Evolutionary conservation across 768 basidiomycete species (phyloP).

Genomic region (Mycena haematopus): DNA sequence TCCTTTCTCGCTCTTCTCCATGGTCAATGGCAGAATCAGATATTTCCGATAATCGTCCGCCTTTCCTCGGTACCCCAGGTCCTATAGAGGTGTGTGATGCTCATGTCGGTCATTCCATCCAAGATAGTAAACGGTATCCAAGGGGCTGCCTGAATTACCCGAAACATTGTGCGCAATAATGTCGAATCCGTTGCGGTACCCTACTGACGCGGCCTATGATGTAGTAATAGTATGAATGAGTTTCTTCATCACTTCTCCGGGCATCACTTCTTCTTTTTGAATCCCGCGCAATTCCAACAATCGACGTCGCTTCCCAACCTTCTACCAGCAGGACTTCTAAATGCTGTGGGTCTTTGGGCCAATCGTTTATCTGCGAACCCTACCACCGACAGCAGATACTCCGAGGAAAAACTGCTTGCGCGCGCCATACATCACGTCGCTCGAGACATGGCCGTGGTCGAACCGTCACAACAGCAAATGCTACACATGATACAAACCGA

Average conservation of each 20-base stretch:
- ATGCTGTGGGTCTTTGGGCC: slow-evolving; percentile 24
- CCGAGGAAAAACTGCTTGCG: slow-evolving; percentile 5
- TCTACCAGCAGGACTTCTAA: not conserved
- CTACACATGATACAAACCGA: slow-evolving; percentile 17
- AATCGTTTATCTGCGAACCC: not conserved
- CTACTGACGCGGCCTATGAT: not conserved
- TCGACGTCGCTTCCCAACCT: not conserved
- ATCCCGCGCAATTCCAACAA: not conserved
- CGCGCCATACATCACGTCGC: not conserved
- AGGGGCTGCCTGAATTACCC: not conserved
- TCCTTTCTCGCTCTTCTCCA: too few species aligned
- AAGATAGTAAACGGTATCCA: not conserved
- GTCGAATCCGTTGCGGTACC: not conserved
- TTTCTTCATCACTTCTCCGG: slow-evolving; percentile 5
- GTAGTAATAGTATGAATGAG: not conserved
- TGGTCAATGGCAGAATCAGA: too few species aligned
- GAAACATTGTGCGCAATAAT: not conserved
- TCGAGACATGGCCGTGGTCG: not conserved
- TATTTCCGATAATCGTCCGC: not conserved
- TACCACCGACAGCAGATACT: not conserved
- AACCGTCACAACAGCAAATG: not conserved
- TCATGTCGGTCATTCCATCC: too few species aligned
- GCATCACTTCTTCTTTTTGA: slow-evolving; percentile 15
- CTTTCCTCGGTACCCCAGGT: not conserved
- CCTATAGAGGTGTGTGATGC: not conserved